Conservation (phyloP, 2,329 filamentous ascomycete genomes). For the Boeremia exigua region DNA sequence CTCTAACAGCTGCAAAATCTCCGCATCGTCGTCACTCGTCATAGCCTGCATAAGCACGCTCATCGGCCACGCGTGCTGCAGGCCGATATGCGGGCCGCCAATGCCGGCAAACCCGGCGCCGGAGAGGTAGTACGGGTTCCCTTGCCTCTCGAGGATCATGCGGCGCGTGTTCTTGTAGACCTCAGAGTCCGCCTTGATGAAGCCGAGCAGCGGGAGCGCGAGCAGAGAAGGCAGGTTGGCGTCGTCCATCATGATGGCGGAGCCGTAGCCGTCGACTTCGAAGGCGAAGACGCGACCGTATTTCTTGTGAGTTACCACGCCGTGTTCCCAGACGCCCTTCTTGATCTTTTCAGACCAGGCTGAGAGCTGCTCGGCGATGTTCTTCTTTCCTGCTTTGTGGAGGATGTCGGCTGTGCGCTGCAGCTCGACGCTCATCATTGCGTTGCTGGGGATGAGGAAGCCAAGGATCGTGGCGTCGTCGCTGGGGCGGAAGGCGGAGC, state of each 20-base stretch:
- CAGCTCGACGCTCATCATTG: constrained; percentile 92
- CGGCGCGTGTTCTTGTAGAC: constrained; percentile 88
- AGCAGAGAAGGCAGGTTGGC: constrained; percentile 85
- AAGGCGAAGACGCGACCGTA: constrained; percentile 84
- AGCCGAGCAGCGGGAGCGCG: constrained; percentile 79
- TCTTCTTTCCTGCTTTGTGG: constrained; percentile 62
- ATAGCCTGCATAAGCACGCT: constrained; percentile 88
- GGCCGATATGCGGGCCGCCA: constrained; percentile 81
- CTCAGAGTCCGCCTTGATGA: constrained; percentile 67
- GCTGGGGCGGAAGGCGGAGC: constrained; percentile 91
- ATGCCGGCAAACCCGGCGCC: constrained; percentile 84
- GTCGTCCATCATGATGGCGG: constrained; percentile 84
- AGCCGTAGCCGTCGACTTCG: constrained; percentile 87
- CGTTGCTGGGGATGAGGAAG: constrained; percentile 94
- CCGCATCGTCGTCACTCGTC: constrained; percentile 81
- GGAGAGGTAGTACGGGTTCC: constrained; percentile 87
- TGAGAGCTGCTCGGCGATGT: constrained; percentile 57
- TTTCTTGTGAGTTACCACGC: constrained; percentile 75
- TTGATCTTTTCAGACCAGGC: constrained; percentile 70
- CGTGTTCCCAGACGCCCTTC: constrained; percentile 83
- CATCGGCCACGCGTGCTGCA: constrained; percentile 97
- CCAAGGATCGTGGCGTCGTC: constrained; percentile 95
- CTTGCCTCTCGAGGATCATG: constrained; percentile 75
- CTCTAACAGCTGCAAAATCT: constrained; percentile 76
- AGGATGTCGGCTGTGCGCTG: constrained; percentile 75